phyloP scores from a whole-genome alignment of 306 rosid genomes.

The Rosa lucieae region DNA sequence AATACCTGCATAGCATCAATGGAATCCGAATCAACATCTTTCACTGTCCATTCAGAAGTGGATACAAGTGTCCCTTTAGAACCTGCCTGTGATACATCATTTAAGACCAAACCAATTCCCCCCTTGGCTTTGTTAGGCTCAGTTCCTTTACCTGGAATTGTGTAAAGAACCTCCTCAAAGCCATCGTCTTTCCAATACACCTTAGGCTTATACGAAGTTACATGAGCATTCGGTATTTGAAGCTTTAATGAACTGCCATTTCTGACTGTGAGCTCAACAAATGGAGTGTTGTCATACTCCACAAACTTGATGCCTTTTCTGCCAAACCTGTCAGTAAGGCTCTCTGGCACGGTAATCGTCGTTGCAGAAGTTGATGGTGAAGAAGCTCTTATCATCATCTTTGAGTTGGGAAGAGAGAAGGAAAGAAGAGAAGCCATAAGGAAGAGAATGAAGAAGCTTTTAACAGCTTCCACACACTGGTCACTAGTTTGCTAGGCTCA shows the following conservation, averaged over 20 bases:
- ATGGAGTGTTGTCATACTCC: conserved; percentile 52
- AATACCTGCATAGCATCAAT: conserved; percentile 91
- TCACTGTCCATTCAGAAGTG: conserved; percentile 68
- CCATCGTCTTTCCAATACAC: conserved; percentile 93
- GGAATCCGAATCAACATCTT: conserved; percentile 80
- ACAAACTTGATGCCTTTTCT: conserved; percentile 80
- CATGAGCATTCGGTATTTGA: conserved; percentile 86
- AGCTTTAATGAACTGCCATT: conserved; percentile 86
- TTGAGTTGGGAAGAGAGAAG: conserved; percentile 69
- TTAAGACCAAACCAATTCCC: conserved; percentile 77
- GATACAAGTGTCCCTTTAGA: conserved; percentile 46
- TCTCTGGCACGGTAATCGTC: conserved; percentile 44
- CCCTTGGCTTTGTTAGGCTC: conserved; percentile 55
- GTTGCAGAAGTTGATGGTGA: conserved; percentile 32
- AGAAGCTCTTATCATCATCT: conserved; percentile 45
- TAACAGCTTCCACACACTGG: conserved; percentile 48
- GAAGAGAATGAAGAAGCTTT: conserved; percentile 32
- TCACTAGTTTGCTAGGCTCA: conserved; percentile 44
- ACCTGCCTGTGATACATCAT: conserved; percentile 50
- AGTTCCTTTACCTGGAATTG: conserved; percentile 43
- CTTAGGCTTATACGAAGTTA: conserved; percentile 86
- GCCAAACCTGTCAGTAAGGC: conserved; percentile 62
- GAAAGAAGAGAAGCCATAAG: conserved; percentile 87
- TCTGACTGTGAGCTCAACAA: conserved; percentile 70
- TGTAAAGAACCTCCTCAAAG: conserved; percentile 73